Evolutionary conservation across 305 asterid genomes (phyloP).

Genomic region (Fraxinus sp.): DNA sequence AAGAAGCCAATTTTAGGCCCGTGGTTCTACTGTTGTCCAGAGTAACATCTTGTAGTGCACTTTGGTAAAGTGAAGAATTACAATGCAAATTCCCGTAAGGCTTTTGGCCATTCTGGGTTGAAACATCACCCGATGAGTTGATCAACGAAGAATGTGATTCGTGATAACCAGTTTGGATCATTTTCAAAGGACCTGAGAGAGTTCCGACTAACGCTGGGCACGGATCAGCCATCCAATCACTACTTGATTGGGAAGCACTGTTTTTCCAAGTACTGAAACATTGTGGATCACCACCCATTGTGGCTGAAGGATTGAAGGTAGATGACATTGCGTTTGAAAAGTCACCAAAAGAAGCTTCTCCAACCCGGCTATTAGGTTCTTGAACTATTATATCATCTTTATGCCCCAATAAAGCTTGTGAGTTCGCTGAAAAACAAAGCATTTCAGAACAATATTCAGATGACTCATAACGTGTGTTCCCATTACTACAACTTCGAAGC

Average conservation of each 20-base stretch:
- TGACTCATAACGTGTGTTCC: constrained; percentile 38
- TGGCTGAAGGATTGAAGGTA: constrained; percentile 12
- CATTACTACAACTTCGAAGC: constrained; percentile 27
- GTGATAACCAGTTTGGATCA: constrained; percentile 28
- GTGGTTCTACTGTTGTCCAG: constrained; percentile 31
- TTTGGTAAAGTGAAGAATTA: constrained; percentile 34
- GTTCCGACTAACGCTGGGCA: constrained; percentile 34
- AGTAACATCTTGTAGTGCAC: constrained; percentile 42
- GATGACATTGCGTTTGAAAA: constrained; percentile 13
- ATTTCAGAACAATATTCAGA: constrained; percentile 35
- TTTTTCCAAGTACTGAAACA: constrained; percentile 51
- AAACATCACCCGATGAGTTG: constrained; percentile 14
- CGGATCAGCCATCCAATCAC: constrained; percentile 42
- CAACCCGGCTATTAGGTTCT: constrained; percentile 20
- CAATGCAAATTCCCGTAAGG: constrained; percentile 22
- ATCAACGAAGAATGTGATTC: constrained; percentile 27
- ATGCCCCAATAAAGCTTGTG: constrained; percentile 17
- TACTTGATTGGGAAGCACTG: constrained; percentile 36
- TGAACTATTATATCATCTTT: constrained; percentile 23
- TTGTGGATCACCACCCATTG: constrained; percentile 35
- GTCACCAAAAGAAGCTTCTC: constrained; percentile 9
- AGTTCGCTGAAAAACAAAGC: constrained; percentile 30
- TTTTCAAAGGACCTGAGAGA: constrained; percentile 30
- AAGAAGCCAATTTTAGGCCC: constrained; percentile 28
- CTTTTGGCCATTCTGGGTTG: background rate